Evolutionary conservation across 2,329 filamentous ascomycete genomes (phyloP), one percentile per base, ranked within the genome.

Genomic region (Fusarium chuoi): DNA sequence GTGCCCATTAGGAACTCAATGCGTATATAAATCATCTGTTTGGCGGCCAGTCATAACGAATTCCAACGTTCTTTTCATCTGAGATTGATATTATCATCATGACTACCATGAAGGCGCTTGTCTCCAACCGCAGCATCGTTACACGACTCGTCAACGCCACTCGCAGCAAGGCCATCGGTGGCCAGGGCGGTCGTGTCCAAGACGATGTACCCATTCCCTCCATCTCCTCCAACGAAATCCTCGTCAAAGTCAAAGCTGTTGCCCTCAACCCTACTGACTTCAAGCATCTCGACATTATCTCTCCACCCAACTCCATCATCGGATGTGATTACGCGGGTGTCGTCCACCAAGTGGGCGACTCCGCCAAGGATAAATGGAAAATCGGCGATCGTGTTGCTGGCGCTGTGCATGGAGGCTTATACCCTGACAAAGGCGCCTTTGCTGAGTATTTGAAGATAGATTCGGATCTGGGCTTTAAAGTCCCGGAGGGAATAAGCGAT

Each of bases 401-500:
- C 3, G 48, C 48, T 20, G 48, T 51, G 0, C 48, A 51, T 3
- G 48, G 48, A 0, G 48, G 48, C 6, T 5, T 51, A 2, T 51
- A 51, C 20, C 48, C 48, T 51, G 48, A 51, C 6, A 51, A 11
- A 3, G 48, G 48, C 6, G n/a, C 48, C 3, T 51, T 51, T 1
- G 48, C 48, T 0, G 48, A 51, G n/a, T 51, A 51, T 5, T 24
- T 51, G 9, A 51, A 51, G 48, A 20, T 24, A 1, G 48, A 35
- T 11, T 17, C 48, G 2, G 48, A 51, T 24, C 30, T 51, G 17
- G n/a, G n/a, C 0, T 51, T 9, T 3, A 51, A 35, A 35, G 30
- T 51, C 2, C 48, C 48, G 0, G 17, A 20, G 0, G 3, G 2
- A 3, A 35, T 51, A 9, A 35, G 48, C 1, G 48, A 51, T 35